These are phyloP conservation scores for Cucurbita ficifolia DNA, from an alignment of 306 rosid genomes.

Conservation along the genomic window DNA sequence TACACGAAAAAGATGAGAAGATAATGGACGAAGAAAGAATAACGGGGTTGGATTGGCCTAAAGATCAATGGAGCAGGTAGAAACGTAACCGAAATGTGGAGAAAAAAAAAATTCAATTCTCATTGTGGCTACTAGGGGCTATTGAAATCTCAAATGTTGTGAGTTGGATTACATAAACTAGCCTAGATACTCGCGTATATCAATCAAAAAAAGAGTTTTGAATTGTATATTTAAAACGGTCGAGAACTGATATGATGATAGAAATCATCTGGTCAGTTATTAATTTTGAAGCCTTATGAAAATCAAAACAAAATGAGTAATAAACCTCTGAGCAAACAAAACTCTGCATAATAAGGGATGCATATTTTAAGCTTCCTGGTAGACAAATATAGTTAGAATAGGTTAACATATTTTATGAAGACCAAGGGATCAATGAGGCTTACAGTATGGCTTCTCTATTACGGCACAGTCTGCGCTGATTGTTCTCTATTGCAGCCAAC, in stretches of 20 bases:
- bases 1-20: not conserved
- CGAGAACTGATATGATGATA: not conserved
- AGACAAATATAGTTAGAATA: not conserved
- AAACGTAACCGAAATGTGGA: too few species aligned
- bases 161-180: not conserved
- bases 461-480: constrained; percentile 60
- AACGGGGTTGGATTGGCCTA: not conserved
- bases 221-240: not conserved
- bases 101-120: too few species aligned
- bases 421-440: constrained; percentile 20
- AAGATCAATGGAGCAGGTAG: not conserved
- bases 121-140: not conserved
- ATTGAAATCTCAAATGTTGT: not conserved
- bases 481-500: constrained; percentile 49
- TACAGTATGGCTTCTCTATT: constrained; percentile 63
- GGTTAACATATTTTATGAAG: not conserved
- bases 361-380: not conserved
- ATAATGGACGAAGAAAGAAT: not conserved
- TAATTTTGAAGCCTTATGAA: not conserved
- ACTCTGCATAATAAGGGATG: not conserved
- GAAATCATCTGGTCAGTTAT: not conserved
- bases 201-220: not conserved
- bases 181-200: not conserved
- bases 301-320: not conserved
- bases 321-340: not conserved